Evolutionary conservation across 1,139 yeast genomes (phyloP).

Genomic region (Suhomyces terraborum): DNA sequence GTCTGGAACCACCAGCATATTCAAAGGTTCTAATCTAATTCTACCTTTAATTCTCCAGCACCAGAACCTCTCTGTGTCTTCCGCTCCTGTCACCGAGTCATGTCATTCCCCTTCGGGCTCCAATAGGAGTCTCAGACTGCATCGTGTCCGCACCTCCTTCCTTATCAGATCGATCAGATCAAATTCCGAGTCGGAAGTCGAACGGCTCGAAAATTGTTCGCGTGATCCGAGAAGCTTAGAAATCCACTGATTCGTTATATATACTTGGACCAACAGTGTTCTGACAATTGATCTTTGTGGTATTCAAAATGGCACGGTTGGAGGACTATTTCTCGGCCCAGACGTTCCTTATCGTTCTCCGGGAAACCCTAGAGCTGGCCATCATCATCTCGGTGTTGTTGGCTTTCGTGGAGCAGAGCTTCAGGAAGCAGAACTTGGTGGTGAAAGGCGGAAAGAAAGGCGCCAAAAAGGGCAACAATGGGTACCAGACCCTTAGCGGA

Average conservation of each 20-base stretch:
- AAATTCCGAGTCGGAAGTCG: conserved; percentile 6
- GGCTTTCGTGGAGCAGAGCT: conserved; percentile 44
- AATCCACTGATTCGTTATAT: conserved; percentile 1
- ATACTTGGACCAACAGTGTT: background rate
- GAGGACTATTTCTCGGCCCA: conserved; percentile 47
- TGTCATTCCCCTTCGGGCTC: too few species aligned
- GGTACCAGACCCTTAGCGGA: too few species aligned
- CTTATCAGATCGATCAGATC: conserved; percentile 11
- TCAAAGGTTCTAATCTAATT: too few species aligned
- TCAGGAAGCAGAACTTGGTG: conserved; percentile 15
- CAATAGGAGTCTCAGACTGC: too few species aligned
- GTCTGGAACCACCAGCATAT: too few species aligned
- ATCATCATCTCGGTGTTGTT: conserved; percentile 48
- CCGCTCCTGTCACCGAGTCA: too few species aligned
- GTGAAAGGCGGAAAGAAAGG: background rate
- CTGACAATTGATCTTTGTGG: background rate
- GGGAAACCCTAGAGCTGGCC: conserved; percentile 50
- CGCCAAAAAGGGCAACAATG: background rate
- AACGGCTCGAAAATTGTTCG: conserved; percentile 1
- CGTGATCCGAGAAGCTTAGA: background rate
- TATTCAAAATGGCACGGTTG: conserved; percentile 23
- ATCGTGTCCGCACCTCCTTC: background rate
- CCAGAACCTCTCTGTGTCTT: too few species aligned
- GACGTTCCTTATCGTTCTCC: conserved; percentile 45
- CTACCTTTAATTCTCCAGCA: too few species aligned